Evolutionary conservation across 2,329 filamentous ascomycete genomes (phyloP), one percentile per base, ranked within the genome.

Genomic region (Huntiella abstrusa): DNA sequence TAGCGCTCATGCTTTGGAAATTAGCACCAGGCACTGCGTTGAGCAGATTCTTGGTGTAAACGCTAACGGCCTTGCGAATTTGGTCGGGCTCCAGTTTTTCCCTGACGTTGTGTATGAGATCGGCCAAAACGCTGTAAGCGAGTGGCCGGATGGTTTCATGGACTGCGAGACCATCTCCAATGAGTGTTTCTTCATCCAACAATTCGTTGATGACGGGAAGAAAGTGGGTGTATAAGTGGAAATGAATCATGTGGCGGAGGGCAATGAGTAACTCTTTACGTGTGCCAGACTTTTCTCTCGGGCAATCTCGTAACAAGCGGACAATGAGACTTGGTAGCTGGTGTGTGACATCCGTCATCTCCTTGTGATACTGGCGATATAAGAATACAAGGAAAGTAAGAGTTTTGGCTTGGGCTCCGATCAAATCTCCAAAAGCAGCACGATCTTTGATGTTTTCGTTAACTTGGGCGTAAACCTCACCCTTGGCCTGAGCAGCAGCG

Each of bases 1-100:
- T 98, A 0, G 91, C 92, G 55, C 91, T 96, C 91, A 99, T 99
- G 0, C 91, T 98, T 61, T 98, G 92, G 58, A 98, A 98, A 61
- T 88, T 98, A 0, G 92, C 96, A 6, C 92, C 92, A 0, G 91
- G 92, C 52, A 94, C 94, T 52, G 84, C 85, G 60, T 96, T 91
- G 57, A 94, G 86, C 16, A 98, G 67, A 56, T 96, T 96, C 57
- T 81, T 85, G 1, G 92, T 96, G 61, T 98, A 99, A 3, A 98
- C 91, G 58, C 94, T 84, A 7, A 98, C 86, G 0, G 92, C 96
- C 57, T 87, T 83, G 41, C 87, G 77, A 52, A 99, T 98, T 63
- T 96, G 91, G 53, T 88, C 81, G 7, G 85, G 82, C 16, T 74
- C 77, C 16, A 99, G 67, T n/a, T 79, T 78, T 51, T 96, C 91